Evolutionary conservation across 352 stramenopile genomes (phyloP), one percentile per base, ranked within the genome.

Genomic region (Halophytophthora batemanensis): DNA sequence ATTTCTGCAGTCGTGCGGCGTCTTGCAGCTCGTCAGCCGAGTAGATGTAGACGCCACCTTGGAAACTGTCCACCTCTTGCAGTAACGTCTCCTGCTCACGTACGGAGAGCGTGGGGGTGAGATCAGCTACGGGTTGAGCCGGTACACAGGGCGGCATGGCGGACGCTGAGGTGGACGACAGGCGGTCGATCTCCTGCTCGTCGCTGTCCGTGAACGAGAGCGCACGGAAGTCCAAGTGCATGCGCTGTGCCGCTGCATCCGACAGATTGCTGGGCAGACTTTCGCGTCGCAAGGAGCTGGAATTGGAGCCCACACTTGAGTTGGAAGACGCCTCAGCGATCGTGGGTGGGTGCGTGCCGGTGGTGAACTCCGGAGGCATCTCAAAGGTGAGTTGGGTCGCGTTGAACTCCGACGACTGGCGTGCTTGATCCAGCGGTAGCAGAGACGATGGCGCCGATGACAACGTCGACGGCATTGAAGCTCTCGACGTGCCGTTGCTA

Each of bases 21-120:
- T 84, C 66, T 23, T 76, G 59, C 6, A 93, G 59, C 36, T 93
- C 79, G 33, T 93, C 82, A 4, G 72, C 79, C 19, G 79, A 87
- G 64, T 93, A 93, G 18, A 90, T 81, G 60, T 93, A 93, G 36
- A 75, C 71, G 10, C 69, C 68, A 18, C 66, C 61, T 22, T 78
- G 61, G 53, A 82, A 87, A 28, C 75, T 67, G 38, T 88, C 73
- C 13, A 87, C 63, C 61, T 90, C 71, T 50, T 86, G 64, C 34
- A 90, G 56, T 28, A 89, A 63, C 10, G 66, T 83, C 45, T 63
- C 63, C 43, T 79, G 74, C 50, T 92, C 78, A 49, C 70, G 58
- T 15, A 64, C 68, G 17, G 79, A 90, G n/a, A 90, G 45, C 2
- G 65, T 58, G 17, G 55, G 64, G 17, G 60, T 74, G 14, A 78